Evolutionary conservation across 768 basidiomycete genomes (phyloP), one percentile per base, ranked within the genome.

Genomic region (Neoboletus brunneissimus): DNA sequence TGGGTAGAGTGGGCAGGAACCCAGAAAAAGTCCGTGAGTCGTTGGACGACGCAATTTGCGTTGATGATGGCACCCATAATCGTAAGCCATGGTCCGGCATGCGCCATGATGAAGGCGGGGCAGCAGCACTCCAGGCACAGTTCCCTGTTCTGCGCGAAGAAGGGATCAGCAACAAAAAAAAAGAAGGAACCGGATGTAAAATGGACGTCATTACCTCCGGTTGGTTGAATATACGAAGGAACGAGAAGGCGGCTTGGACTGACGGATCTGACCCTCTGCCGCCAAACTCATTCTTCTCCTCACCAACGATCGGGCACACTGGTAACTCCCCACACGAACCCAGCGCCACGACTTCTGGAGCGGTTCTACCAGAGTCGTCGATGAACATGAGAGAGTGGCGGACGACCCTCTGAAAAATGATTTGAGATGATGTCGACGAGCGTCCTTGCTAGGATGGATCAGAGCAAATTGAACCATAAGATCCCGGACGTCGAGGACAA

Each of bases 181-280:
- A n/a, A 10, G 44, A 11, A 5, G 5, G 5, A 25, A n/a, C n/a
- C 25, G 25, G 25, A 25, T 25, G 25, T 9, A 2, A 4, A 18
- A 35, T 37, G 18, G 18, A n/a, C 16, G 6, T 10, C 16, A 18
- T 49, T n/a, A 67, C 61, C 48, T 62, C 44, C 0, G 15, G 0
- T 34, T 62, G 60, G 44, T 51, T 20, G 53, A 67, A 60, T 40
- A 62, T 45, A 10, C 48, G 52, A 5, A 31, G 55, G 55, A 63
- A 68, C 0, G 61, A 66, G 29, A 74, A 65, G n/a, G 51, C 53
- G 0, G 58, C 75, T 60, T 73, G 74, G 3, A 37, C 57, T 18
- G 64, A 64, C 12, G 69, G 68, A 54, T 76, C 73, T 23, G 54
- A 73, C 13, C 64, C 42, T 56, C 55, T 59, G 59, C 64, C 48